Percentiles rank a stretch among this genome's conserved stretches.
Evolutionary conservation across 306 rosid genomes (phyloP).

Genomic region (Acacia acuminata): DNA sequence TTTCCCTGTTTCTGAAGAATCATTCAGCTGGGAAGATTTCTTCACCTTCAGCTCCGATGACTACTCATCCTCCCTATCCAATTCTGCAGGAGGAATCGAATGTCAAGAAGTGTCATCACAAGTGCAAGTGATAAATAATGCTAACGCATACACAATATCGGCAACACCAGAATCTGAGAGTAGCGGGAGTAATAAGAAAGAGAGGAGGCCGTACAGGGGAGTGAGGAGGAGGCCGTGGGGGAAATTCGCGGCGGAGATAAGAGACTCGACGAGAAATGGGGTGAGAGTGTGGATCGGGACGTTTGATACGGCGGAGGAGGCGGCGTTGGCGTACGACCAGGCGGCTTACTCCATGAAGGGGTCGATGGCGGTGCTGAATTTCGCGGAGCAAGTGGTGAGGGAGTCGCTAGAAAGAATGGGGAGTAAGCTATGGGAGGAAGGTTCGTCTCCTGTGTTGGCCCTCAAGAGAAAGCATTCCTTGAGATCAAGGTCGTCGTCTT

Average conservation of each 20-base stretch:
- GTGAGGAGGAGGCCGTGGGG: conserved; percentile 97
- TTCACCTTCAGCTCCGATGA: conserved; percentile 7
- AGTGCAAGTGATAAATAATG: background rate
- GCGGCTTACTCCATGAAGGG: conserved; percentile 81
- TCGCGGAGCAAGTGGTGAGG: conserved; percentile 56
- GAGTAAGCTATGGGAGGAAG: conserved; percentile 36
- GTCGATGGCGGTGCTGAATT: conserved; percentile 72
- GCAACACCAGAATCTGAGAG: background rate
- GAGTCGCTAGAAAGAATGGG: conserved; percentile 46
- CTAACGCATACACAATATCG: background rate
- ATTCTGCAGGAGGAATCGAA: conserved; percentile 11
- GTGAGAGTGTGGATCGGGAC: conserved; percentile 95
- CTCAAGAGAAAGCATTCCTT: conserved; percentile 58
- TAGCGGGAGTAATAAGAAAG: background rate
- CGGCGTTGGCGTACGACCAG: conserved; percentile 93
- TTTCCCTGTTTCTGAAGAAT: conserved; percentile 9
- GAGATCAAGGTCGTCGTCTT: conserved; percentile 29
- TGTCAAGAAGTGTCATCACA: conserved; percentile 44
- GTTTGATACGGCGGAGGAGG: conserved; percentile 82
- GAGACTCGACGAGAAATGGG: conserved; percentile 85
- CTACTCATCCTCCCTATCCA: conserved; percentile 32
- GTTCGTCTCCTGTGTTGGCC: conserved; percentile 70
- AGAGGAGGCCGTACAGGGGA: conserved; percentile 53
- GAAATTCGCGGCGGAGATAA: conserved; percentile 86
- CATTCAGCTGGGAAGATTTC: conserved; percentile 38